These are phyloP conservation scores for Litchi chinensis DNA, from an alignment of 345 rosid species.

Conservation along the genomic window DNA sequence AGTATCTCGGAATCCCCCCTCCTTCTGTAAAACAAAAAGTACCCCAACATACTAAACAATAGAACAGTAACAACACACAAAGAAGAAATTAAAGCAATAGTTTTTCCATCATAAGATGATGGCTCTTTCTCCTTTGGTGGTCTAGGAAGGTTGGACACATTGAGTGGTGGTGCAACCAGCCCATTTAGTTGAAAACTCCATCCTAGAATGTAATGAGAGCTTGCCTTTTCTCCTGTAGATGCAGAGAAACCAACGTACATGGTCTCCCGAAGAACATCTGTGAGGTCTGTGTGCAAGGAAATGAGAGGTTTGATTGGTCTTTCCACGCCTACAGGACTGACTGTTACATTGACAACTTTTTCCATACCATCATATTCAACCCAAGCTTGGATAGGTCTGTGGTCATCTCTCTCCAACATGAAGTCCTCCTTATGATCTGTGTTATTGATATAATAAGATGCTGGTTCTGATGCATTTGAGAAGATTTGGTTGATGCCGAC, in stretches of 20 bases:
- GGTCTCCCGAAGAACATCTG: slow-evolving; percentile 18
- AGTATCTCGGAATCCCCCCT: slow-evolving; percentile 28
- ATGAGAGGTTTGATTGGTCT: slow-evolving; percentile 59
- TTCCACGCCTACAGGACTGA: slow-evolving; percentile 29
- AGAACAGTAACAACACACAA: slow-evolving; percentile 31
- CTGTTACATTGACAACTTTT: slow-evolving; percentile 40
- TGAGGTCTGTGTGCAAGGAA: slow-evolving; percentile 12
- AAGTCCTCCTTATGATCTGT: slow-evolving; percentile 22
- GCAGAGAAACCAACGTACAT: slow-evolving; percentile 81
- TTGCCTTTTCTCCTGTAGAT: slow-evolving; percentile 53
- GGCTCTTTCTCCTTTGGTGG: slow-evolving; percentile 32
- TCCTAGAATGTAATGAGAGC: slow-evolving; percentile 75
- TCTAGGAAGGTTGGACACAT: slow-evolving; percentile 45
- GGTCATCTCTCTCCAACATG: slow-evolving; percentile 37
- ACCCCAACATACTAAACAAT: slow-evolving; percentile 38
- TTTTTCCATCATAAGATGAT: slow-evolving; percentile 14
- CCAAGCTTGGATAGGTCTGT: slow-evolving; percentile 49
- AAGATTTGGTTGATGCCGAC: slow-evolving; percentile 52
- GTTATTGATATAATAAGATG: slow-evolving; percentile 21
- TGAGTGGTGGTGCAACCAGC: slow-evolving; percentile 31
- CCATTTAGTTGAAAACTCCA: slow-evolving; percentile 73
- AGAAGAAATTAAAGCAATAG: slow-evolving; percentile 42
- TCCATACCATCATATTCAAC: slow-evolving; percentile 58
- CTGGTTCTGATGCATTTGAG: slow-evolving; percentile 21
- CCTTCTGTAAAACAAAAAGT: slow-evolving; percentile 14